Conservation (phyloP, 352 stramenopile species). For the Phytopythium delawarense region DNA sequence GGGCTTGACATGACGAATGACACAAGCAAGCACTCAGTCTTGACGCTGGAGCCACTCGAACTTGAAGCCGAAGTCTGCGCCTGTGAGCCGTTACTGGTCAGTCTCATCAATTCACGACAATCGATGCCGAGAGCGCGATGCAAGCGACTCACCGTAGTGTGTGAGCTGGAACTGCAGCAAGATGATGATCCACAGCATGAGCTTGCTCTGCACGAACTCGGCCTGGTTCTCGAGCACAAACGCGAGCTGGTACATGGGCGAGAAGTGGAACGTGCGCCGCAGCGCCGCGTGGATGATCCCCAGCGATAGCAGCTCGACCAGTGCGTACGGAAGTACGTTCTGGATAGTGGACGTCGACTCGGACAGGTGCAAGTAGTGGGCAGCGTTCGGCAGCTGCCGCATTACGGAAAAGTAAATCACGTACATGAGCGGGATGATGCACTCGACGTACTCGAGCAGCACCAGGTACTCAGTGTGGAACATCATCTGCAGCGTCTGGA, state of each 20-base stretch:
- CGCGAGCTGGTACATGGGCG: slow-evolving; percentile 26
- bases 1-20: too few species aligned
- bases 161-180: slow-evolving; percentile 26
- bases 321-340: slow-evolving; percentile 20
- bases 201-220: slow-evolving; percentile 23
- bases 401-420: slow-evolving; percentile 17
- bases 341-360: slow-evolving; percentile 5
- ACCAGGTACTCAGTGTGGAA: slow-evolving; percentile 36
- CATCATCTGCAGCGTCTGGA: slow-evolving; percentile 19
- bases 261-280: slow-evolving; percentile 15
- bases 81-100: background rate
- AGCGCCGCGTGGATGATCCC: slow-evolving; percentile 11
- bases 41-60: slow-evolving; percentile 1
- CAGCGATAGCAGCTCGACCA: slow-evolving; percentile 22
- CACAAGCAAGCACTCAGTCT: background rate
- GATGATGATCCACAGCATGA: slow-evolving; percentile 25
- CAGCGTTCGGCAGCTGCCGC: slow-evolving; percentile 19
- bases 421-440: slow-evolving; percentile 26
- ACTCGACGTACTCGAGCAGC: slow-evolving; percentile 34
- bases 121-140: background rate
- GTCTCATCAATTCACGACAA: background rate
- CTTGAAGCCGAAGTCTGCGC: slow-evolving; percentile 3
- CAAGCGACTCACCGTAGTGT: slow-evolving; percentile 15
- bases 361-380: slow-evolving; percentile 15
- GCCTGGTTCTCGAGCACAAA: slow-evolving; percentile 36